phyloP scores from a whole-genome alignment of 192 early-diverging fungal genomes.

The Coemansia asiatica region DNA sequence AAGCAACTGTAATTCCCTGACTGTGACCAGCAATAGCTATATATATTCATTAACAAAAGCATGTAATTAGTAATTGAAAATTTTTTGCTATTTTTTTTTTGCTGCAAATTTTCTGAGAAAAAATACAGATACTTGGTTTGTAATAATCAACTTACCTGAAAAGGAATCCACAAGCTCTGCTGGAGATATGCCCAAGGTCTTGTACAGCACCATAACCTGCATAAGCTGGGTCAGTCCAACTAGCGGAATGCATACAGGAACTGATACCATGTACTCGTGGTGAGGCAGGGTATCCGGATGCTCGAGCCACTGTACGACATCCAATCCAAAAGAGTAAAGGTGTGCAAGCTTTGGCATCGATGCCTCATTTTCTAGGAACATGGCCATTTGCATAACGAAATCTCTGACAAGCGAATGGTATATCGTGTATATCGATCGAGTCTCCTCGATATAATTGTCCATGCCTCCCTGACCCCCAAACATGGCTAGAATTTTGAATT shows the following conservation, averaged over 20 bases:
- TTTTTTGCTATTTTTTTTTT: no score
- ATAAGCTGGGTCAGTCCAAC: slow-evolving; percentile 90
- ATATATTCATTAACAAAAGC: not conserved
- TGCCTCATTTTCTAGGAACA: slow-evolving; percentile 60
- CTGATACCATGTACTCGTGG: slow-evolving; percentile 72
- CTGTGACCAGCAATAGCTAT: slow-evolving; percentile 82
- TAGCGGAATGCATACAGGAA: slow-evolving; percentile 80
- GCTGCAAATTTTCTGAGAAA: no score
- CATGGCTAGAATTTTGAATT: slow-evolving; percentile 61
- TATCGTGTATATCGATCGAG: slow-evolving; percentile 70
- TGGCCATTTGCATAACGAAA: slow-evolving; percentile 72
- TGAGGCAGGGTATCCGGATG: slow-evolving; percentile 69
- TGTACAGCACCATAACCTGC: slow-evolving; percentile 82
- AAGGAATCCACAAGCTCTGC: slow-evolving; percentile 61
- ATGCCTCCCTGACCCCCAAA: slow-evolving; percentile 96
- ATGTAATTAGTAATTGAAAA: not conserved
- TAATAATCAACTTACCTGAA: slow-evolving; percentile 19
- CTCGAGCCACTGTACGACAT: slow-evolving; percentile 80
- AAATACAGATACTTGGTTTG: not conserved
- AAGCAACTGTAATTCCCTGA: slow-evolving; percentile 87
- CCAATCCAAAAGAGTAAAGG: slow-evolving; percentile 67
- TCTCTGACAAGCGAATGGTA: slow-evolving; percentile 72
- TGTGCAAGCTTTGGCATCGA: slow-evolving; percentile 57
- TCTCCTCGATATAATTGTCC: slow-evolving; percentile 91
- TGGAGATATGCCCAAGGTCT: slow-evolving; percentile 64